Evolutionary conservation across 2,329 filamentous ascomycete genomes (phyloP).

Genomic region (Neonectria hederae): DNA sequence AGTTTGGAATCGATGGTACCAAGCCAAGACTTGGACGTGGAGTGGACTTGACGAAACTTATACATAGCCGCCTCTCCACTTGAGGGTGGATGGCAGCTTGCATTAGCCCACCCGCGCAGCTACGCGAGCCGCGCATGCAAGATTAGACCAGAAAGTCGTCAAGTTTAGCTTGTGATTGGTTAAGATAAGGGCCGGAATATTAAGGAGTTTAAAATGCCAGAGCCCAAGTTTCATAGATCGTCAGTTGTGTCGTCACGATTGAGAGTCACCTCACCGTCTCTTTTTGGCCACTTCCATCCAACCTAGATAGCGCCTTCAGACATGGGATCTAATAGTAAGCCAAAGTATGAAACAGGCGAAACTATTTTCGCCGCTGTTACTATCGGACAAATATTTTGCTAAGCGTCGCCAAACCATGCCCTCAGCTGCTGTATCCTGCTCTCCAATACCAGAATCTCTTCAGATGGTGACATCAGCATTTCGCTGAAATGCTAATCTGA

Average conservation of each 20-base stretch:
- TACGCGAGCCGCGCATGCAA: conserved; percentile 1
- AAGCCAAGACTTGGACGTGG: neutral
- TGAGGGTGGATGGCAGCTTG: neutral
- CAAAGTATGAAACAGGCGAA: too few relatives aligned
- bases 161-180: neutral
- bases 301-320: too few relatives aligned
- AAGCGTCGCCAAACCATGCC: conserved; percentile 27
- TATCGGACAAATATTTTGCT: too few relatives aligned
- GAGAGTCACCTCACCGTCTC: too few relatives aligned
- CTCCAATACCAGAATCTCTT: conserved; percentile 30
- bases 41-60: neutral
- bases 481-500: conserved; percentile 40
- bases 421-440: conserved; percentile 28
- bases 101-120: neutral
- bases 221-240: too few relatives aligned
- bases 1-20: neutral
- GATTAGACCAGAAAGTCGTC: neutral
- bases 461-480: conserved; percentile 39
- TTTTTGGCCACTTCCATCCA: too few relatives aligned
- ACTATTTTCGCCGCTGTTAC: too few relatives aligned
- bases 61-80: neutral
- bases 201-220: too few relatives aligned
- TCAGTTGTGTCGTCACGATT: too few relatives aligned
- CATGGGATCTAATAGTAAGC: too few relatives aligned
- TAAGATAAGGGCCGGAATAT: neutral